Conservation (phyloP, 179 eudicot genomes). For the Monotropa hypopitys region DNA sequence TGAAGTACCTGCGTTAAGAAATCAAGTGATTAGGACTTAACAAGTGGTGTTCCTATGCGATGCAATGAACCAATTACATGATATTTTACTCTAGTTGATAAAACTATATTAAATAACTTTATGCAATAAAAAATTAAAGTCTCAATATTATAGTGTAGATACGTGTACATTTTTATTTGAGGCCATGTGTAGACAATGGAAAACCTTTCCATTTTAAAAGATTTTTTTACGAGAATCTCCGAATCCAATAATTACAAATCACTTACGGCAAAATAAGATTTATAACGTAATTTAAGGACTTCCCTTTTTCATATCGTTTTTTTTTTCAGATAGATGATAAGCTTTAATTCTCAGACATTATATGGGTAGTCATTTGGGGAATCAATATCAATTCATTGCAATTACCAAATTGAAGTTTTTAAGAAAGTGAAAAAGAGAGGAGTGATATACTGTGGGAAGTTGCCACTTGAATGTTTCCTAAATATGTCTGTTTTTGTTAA, state of each 20-base stretch:
- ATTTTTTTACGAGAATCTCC: neutral
- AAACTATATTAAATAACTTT: neutral
- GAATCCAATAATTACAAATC: neutral
- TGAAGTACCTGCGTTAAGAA: conserved; percentile 26
- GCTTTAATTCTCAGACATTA: neutral
- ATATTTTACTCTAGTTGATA: neutral
- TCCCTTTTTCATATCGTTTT: neutral
- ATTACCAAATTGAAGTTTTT: neutral
- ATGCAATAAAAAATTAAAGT: neutral
- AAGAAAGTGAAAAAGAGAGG: neutral
- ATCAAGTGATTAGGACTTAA: conserved; percentile 4
- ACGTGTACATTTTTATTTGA: too few relatives aligned
- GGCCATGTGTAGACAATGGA: too few relatives aligned
- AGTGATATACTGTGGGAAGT: neutral
- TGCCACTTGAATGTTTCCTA: neutral
- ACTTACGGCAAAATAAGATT: neutral
- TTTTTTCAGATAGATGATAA: neutral
- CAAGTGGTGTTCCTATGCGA: neutral
- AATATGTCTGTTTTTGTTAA: neutral
- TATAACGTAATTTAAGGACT: neutral
- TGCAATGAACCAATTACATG: neutral
- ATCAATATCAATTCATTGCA: neutral
- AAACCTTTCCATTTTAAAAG: neutral
- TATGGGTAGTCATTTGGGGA: neutral
- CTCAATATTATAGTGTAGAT: neutral